Evolutionary conservation across 106 monocot genomes (phyloP).

Genomic region (Allium fistulosum): DNA sequence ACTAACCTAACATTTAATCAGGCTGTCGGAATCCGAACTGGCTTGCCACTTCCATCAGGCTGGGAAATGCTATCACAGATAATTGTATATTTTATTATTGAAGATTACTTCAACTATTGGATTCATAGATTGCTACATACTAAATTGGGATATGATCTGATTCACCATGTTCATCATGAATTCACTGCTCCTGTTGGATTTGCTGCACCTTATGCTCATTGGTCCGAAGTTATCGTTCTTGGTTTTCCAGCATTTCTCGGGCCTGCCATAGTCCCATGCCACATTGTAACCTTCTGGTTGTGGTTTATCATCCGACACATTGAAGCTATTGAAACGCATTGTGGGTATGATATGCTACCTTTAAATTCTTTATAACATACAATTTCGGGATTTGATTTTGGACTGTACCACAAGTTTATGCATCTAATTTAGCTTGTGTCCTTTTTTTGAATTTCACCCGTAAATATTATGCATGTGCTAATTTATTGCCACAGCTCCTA

Average conservation of each 20-base stretch:
- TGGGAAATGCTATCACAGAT: conserved; percentile 62
- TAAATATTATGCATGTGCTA: neutral
- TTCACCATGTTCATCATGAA: conserved; percentile 80
- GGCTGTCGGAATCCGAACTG: conserved; percentile 65
- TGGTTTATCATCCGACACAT: conserved; percentile 71
- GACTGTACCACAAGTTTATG: too few relatives aligned
- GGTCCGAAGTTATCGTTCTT: conserved; percentile 68
- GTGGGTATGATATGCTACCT: conserved; percentile 33
- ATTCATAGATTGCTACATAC: conserved; percentile 58
- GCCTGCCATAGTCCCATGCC: conserved; percentile 65
- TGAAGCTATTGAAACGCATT: conserved; percentile 87
- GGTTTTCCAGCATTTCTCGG: conserved; percentile 83
- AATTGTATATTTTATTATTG: conserved; percentile 60
- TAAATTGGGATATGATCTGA: conserved; percentile 75
- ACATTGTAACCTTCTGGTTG: conserved; percentile 77
- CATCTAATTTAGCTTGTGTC: too few relatives aligned
- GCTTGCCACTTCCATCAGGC: conserved; percentile 50
- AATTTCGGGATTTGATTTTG: too few relatives aligned
- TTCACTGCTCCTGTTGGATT: conserved; percentile 77
- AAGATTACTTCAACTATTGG: conserved; percentile 89
- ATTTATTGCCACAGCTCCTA: neutral
- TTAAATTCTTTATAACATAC: neutral
- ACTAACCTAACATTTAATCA: conserved; percentile 3
- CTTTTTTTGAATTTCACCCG: neutral
- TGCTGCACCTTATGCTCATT: conserved; percentile 82